Percentiles rank a stretch among this genome's conserved stretches.
Conservation (phyloP, 2,329 filamentous ascomycete genomes). For the Xylariomycetidae sp. region DNA sequence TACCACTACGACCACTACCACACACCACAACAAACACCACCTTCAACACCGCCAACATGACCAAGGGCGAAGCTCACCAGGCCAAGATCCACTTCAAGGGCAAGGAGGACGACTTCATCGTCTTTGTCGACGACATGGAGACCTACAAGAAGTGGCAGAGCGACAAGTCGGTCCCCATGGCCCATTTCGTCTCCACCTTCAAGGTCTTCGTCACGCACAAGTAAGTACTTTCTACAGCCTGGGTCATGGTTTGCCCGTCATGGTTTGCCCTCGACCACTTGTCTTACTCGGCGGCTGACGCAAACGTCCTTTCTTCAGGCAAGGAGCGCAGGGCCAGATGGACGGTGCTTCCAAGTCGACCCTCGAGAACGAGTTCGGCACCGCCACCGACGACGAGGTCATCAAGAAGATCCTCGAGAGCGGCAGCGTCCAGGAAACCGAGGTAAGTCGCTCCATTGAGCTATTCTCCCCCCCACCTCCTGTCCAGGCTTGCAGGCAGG, state of each 20-base stretch:
- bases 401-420: constrained; percentile 76
- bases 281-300: constrained; percentile 15
- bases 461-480: background rate
- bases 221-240: constrained; percentile 57
- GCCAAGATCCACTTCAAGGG: constrained; percentile 86
- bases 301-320: constrained; percentile 44
- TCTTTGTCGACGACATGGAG: constrained; percentile 54
- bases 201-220: constrained; percentile 86
- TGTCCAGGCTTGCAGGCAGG: background rate
- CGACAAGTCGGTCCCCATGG: constrained; percentile 72
- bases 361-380: constrained; percentile 85
- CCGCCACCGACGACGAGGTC: constrained; percentile 69
- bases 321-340: constrained; percentile 75
- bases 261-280: too few species aligned
- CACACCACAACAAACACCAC: too few species aligned
- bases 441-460: constrained; percentile 32
- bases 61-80: constrained; percentile 63
- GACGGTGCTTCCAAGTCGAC: constrained; percentile 69
- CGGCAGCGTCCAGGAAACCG: constrained; percentile 59
- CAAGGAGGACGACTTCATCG: constrained; percentile 49
- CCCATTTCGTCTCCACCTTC: constrained; percentile 81
- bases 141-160: constrained; percentile 74
- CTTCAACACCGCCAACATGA: constrained; percentile 44
- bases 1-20: constrained; percentile 8
- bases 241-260: too few species aligned